Evolutionary conservation across 1,139 yeast species (phyloP).

Genomic region (Geotrichum australiense): DNA sequence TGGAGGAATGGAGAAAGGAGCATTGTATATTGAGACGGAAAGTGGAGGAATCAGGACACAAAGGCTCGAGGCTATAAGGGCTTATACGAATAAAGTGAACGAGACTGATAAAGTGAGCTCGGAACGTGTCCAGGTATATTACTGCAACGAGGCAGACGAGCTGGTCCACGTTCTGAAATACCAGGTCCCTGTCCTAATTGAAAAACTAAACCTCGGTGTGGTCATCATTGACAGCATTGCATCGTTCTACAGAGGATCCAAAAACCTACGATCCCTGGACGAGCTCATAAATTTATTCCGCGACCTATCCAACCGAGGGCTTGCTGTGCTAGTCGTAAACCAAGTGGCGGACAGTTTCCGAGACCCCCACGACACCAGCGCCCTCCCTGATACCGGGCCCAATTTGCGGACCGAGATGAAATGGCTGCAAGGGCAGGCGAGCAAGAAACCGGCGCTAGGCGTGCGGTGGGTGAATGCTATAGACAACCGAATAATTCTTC

Average conservation of each 20-base stretch:
- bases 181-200: slow-evolving; percentile 56
- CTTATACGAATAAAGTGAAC: slow-evolving; percentile 26
- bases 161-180: slow-evolving; percentile 69
- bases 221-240: slow-evolving; percentile 79
- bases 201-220: slow-evolving; percentile 41
- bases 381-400: background rate
- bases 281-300: slow-evolving; percentile 45
- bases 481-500: slow-evolving; percentile 37
- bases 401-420: slow-evolving; percentile 1
- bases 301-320: slow-evolving; percentile 42
- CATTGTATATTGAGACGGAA: slow-evolving; percentile 73
- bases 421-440: slow-evolving; percentile 1
- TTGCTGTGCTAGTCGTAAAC: slow-evolving; percentile 69
- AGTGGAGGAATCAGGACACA: slow-evolving; percentile 55
- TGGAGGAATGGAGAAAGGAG: slow-evolving; percentile 44
- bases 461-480: slow-evolving; percentile 40
- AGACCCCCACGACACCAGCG: background rate
- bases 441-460: slow-evolving; percentile 40
- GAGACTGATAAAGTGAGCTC: slow-evolving; percentile 28
- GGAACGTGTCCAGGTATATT: slow-evolving; percentile 51
- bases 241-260: slow-evolving; percentile 58
- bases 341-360: slow-evolving; percentile 57
- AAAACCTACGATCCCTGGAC: slow-evolving; percentile 27
- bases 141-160: slow-evolving; percentile 60
- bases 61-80: slow-evolving; percentile 41